Base-by-base conservation (phyloP, 2,329 filamentous ascomycete species). In the Xylaria sp. region DNA sequence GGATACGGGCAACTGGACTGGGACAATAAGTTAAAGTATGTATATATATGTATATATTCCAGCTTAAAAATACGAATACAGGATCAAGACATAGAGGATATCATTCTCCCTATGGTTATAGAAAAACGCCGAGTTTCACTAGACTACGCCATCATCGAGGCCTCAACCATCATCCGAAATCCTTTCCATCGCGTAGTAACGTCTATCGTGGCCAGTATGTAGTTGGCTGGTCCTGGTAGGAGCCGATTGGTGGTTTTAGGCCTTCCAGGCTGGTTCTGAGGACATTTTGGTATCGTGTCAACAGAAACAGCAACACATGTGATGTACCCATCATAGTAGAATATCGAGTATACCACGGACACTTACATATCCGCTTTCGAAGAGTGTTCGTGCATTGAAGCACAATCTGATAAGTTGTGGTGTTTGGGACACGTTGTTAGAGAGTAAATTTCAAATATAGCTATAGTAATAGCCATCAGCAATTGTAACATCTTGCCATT, bases 1-100 rank as follows among this genome's bases (percentile, higher is more conserved):
- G 51, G 20, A 41, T 37, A 46, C 34, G 54, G 63, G 63, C 54
- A 41, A 65, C 63, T 34, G 44, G 58, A 39, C n/a, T 52, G 9
- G 20, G 28, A 39, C 1, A 34, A 13, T 50, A 23, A 23, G 58
- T 18, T 8, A 25, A 28, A 32, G 23, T 12, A 46, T 3, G 23
- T n/a, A 46, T 1, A 32, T 46, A 39, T 58, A 58, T 3, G 39
- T 46, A 39, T 58, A 58, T 32, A 44, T n/a, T 46, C 7, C 25
- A 9, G 39, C 55, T 44, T 28, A 8, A 6, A 32, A 15, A 56
- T 23, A 56, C 8, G 18, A 37, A 55, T 56, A 56, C 20, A 15
- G 10, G n/a, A 12, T 48, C 7, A 9, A 46, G n/a, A 50, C 23
- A 55, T 37, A 20, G 3, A 39, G 52, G 18, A 8, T 12, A 18